phyloP scores from a whole-genome alignment of 2,329 filamentous ascomycete genomes.

The Ciborinia camelliae region DNA sequence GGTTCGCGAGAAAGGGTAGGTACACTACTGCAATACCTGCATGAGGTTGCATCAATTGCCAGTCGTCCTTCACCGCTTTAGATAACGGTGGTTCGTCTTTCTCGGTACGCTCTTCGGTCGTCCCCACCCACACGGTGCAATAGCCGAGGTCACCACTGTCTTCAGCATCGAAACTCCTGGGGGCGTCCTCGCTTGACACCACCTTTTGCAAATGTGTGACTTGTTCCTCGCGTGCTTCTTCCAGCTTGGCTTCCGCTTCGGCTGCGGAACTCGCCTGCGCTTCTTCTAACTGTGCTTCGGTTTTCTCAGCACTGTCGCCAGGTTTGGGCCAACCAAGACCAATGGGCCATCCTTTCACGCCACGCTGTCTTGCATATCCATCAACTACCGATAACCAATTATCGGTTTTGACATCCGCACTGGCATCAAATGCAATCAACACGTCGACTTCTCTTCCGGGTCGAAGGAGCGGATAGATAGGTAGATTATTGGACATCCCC shows the following conservation, averaged over 20 bases:
- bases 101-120: constrained; percentile 66
- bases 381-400: constrained; percentile 96
- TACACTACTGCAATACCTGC: constrained; percentile 89
- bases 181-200: constrained; percentile 26
- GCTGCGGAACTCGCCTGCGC: constrained; percentile 56
- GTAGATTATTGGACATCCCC: constrained; percentile 97
- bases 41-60: constrained; percentile 68
- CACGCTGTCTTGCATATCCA: constrained; percentile 85
- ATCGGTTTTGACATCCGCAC: constrained; percentile 82
- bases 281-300: constrained; percentile 61
- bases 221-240: constrained; percentile 54
- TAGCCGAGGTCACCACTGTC: constrained; percentile 68
- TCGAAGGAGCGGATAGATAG: constrained; percentile 88
- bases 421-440: constrained; percentile 89
- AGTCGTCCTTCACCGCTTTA: constrained; percentile 55
- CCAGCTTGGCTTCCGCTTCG: constrained; percentile 62
- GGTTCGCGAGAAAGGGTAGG: constrained; percentile 82
- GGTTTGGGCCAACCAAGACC: constrained; percentile 87
- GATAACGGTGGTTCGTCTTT: constrained; percentile 43
- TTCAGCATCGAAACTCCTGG: constrained; percentile 37
- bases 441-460: constrained; percentile 87
- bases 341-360: constrained; percentile 90
- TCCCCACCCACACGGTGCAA: constrained; percentile 94
- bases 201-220: constrained; percentile 38
- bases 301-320: constrained; percentile 55